Evolutionary conservation across 306 rosid species (phyloP).

Genomic region (Quercus agrifolia): DNA sequence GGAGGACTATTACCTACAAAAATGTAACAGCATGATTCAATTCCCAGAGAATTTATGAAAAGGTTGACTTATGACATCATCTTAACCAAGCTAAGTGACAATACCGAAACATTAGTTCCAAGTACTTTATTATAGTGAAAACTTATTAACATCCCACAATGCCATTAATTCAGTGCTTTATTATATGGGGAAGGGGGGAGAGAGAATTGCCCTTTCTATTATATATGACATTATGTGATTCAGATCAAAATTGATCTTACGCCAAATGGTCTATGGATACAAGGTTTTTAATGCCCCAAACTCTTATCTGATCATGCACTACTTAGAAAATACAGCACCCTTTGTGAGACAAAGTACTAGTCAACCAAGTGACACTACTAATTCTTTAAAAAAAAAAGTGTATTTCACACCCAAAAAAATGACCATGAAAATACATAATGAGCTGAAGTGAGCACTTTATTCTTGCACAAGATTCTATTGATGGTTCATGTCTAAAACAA

Average conservation of each 20-base stretch:
- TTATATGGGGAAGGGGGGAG: no score
- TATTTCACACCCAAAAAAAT: not conserved
- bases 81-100: not conserved
- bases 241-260: not conserved
- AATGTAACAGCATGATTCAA: constrained; percentile 9
- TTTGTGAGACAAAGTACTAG: not conserved
- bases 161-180: not conserved
- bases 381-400: not conserved
- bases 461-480: not conserved
- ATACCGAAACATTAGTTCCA: not conserved
- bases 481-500: not conserved
- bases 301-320: not conserved
- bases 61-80: not conserved
- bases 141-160: not conserved
- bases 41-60: not conserved
- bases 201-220: not conserved
- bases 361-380: not conserved
- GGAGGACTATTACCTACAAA: constrained; percentile 74
- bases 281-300: no score
- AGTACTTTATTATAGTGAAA: not conserved
- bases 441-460: not conserved
- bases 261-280: no score
- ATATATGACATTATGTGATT: not conserved
- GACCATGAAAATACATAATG: not conserved
- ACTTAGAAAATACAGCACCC: not conserved